Evolutionary conservation across 441 rosid species (phyloP).

Genomic region (Melastoma candidum): DNA sequence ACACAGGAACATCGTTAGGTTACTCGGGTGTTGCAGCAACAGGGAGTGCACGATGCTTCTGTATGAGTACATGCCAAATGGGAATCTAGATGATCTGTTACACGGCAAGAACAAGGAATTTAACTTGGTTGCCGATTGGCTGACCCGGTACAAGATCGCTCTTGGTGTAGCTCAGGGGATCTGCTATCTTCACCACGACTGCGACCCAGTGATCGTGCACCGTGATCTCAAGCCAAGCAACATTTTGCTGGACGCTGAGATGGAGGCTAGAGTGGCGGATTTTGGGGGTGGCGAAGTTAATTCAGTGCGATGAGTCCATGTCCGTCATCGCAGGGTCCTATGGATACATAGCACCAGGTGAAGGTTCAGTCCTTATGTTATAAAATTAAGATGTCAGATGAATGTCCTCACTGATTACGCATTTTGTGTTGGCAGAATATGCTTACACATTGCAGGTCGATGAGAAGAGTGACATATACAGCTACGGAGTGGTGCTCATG

Average conservation of each 20-base stretch:
- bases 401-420: background rate
- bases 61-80: conserved; percentile 94
- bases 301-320: conserved; percentile 85
- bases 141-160: conserved; percentile 65
- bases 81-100: conserved; percentile 68
- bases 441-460: conserved; percentile 91
- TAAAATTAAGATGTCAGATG: background rate
- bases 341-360: conserved; percentile 99
- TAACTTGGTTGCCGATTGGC: conserved; percentile 71
- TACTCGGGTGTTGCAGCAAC: conserved; percentile 86
- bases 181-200: conserved; percentile 93
- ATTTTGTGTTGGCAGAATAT: conserved; percentile 39
- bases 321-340: conserved; percentile 96
- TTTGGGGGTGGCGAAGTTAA: conserved; percentile 92
- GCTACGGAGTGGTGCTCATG: conserved; percentile 82
- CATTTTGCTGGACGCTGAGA: conserved; percentile 64
- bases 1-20: conserved; percentile 81
- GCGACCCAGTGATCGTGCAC: conserved; percentile 90
- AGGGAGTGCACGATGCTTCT: conserved; percentile 81
- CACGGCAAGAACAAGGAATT: conserved; percentile 63
- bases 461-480: conserved; percentile 89
- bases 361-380: conserved; percentile 3
- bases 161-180: conserved; percentile 96
- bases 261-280: conserved; percentile 98
- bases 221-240: conserved; percentile 92